Conservation (phyloP, 2,329 filamentous ascomycete species). For the Hirsutella thompsonii region DNA sequence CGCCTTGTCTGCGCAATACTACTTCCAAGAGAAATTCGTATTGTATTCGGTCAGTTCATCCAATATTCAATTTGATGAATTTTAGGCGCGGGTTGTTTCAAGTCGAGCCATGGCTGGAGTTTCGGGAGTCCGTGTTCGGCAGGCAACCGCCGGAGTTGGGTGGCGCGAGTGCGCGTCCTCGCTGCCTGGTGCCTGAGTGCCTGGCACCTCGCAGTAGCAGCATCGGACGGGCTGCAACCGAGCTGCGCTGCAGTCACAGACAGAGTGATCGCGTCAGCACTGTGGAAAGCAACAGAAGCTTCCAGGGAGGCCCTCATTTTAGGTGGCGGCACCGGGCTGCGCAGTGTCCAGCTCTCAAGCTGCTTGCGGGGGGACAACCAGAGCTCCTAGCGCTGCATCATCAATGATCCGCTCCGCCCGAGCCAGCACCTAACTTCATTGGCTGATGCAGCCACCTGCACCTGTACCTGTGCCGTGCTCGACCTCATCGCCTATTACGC, state of each 20-base stretch:
- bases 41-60: no score
- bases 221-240: no score
- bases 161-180: background rate
- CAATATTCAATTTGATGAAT: no score
- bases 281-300: conserved; percentile 19
- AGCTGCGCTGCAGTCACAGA: no score
- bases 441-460: conserved; percentile 10
- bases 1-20: no score
- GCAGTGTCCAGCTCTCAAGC: background rate
- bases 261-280: conserved; percentile 1
- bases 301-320: conserved; percentile 6
- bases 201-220: no score
- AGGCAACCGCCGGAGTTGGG: background rate
- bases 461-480: background rate
- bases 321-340: no score
- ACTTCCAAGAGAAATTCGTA: no score
- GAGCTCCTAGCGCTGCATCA: conserved; percentile 12
- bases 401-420: conserved; percentile 22
- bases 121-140: background rate
- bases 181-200: background rate
- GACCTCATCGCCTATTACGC: background rate
- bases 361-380: background rate
- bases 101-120: no score
- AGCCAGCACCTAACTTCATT: conserved; percentile 19
- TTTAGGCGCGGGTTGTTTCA: no score